These are phyloP conservation scores for Schizosaccharomyces lindneri DNA, from an alignment of 805 yeast species.

Conservation along the genomic window DNA sequence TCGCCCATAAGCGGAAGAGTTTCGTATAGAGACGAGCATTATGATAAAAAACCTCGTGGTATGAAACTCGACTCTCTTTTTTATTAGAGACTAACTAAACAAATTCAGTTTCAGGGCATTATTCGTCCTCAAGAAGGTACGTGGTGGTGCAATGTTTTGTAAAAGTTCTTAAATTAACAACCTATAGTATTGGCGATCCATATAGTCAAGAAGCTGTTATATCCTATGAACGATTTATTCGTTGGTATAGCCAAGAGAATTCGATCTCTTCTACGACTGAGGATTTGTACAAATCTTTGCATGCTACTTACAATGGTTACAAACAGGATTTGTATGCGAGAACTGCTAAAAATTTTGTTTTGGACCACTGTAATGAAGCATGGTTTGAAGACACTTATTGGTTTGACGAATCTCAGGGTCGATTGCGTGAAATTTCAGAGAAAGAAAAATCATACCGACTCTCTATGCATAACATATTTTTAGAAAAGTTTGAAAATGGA, in stretches of 20 bases:
- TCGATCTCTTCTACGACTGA: not conserved
- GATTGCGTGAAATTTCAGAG: not conserved
- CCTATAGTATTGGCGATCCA: not conserved
- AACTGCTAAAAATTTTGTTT: slow-evolving; percentile 7
- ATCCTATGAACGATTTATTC: not conserved
- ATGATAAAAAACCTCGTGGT: not conserved
- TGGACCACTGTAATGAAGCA: slow-evolving; percentile 6
- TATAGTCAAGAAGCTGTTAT: not conserved
- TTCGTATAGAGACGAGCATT: not conserved
- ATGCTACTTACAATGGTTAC: slow-evolving; percentile 5
- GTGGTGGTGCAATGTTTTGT: not conserved
- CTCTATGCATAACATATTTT: slow-evolving; percentile 1
- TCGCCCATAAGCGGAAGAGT: not conserved
- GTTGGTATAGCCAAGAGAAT: not conserved
- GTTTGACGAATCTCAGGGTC: not conserved
- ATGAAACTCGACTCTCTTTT: not conserved
- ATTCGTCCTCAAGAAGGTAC: not conserved
- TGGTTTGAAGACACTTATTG: slow-evolving; percentile 9
- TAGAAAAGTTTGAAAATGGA: slow-evolving; percentile 6
- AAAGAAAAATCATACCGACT: not conserved
- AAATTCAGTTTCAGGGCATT: not conserved
- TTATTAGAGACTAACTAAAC: not conserved
- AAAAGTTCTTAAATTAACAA: no score
- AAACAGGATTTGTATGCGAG: slow-evolving; percentile 7
- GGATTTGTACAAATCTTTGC: slow-evolving; percentile 1